These are phyloP conservation scores for Pirum gemmata DNA, from an alignment of 78 protist species.

Conservation along the genomic window DNA sequence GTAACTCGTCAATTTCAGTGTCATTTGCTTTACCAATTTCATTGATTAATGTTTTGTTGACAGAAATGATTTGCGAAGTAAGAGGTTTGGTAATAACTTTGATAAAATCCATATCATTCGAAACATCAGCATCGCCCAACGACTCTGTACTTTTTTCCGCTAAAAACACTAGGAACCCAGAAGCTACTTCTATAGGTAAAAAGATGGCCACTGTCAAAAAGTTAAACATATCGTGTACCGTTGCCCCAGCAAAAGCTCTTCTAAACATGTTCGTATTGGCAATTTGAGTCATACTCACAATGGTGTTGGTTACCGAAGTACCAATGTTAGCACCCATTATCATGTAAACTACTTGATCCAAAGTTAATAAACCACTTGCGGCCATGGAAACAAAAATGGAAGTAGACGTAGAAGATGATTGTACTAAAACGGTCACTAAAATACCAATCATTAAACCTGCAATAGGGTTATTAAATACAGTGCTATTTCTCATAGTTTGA, in stretches of 20 bases:
- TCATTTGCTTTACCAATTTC: slow-evolving; percentile 12
- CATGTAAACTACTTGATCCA: slow-evolving; percentile 43
- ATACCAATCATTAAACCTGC: slow-evolving; percentile 39
- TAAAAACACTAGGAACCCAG: too few relatives aligned
- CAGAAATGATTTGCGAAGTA: slow-evolving; percentile 14
- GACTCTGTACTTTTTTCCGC: too few relatives aligned
- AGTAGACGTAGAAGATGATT: slow-evolving; percentile 30
- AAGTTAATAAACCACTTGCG: not conserved
- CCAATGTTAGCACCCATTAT: slow-evolving; percentile 44
- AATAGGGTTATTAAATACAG: slow-evolving; percentile 27
- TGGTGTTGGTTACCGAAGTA: slow-evolving; percentile 36
- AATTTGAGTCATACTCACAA: slow-evolving; percentile 39
- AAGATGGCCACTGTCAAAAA: slow-evolving; percentile 6
- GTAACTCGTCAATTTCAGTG: not conserved
- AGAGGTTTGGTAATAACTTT: slow-evolving; percentile 29
- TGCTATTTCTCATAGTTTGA: not conserved
- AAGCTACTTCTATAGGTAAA: slow-evolving; percentile 35
- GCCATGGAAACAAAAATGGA: slow-evolving; percentile 40
- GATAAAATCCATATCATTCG: slow-evolving; percentile 25
- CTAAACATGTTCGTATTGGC: slow-evolving; percentile 21
- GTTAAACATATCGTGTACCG: slow-evolving; percentile 44
- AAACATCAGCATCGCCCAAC: slow-evolving; percentile 16
- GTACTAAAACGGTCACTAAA: slow-evolving; percentile 22
- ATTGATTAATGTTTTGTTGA: slow-evolving; percentile 24
- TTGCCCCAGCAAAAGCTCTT: slow-evolving; percentile 44